phyloP scores from a whole-genome alignment of 2,329 filamentous ascomycete species.

The Penicillium thymicola region DNA sequence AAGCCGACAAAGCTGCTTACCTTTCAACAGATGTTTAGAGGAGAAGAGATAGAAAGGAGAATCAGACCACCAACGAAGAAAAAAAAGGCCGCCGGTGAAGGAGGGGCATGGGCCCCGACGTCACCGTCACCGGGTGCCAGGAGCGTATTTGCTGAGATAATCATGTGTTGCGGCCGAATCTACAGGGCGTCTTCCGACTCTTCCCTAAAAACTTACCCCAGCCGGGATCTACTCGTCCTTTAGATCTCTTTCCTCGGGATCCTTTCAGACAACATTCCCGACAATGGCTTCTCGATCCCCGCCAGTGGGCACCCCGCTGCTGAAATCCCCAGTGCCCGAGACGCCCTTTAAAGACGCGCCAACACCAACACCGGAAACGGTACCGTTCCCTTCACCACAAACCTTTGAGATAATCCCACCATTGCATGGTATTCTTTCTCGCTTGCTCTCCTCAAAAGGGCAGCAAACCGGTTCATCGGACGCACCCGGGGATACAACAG shows the following conservation, averaged over 20 bases:
- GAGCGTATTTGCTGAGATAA: constrained; percentile 3
- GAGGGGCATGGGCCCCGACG: constrained; percentile 36
- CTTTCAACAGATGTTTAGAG: constrained; percentile 14
- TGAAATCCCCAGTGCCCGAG: constrained; percentile 35
- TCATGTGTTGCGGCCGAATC: not conserved
- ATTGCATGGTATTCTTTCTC: constrained; percentile 72
- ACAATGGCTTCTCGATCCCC: constrained; percentile 38
- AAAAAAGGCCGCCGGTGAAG: constrained; percentile 29
- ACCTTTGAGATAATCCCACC: constrained; percentile 82
- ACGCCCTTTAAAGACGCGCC: constrained; percentile 32
- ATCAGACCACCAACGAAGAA: constrained; percentile 4
- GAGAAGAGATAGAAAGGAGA: constrained; percentile 11
- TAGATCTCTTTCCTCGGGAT: constrained; percentile 16
- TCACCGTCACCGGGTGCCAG: constrained; percentile 25
- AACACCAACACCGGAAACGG: constrained; percentile 46
- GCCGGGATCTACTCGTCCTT: constrained; percentile 18
- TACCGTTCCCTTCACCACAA: constrained; percentile 68
- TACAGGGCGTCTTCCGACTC: constrained; percentile 27
- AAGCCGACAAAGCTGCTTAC: constrained; percentile 6
- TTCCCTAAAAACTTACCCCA: constrained; percentile 34
- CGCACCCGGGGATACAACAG: constrained; percentile 21
- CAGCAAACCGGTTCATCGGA: constrained; percentile 35
- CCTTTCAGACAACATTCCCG: constrained; percentile 8
- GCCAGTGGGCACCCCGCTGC: constrained; percentile 43
- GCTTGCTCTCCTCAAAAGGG: constrained; percentile 57